A percentile compares a stretch with the other conserved stretches of the same genome.
Evolutionary conservation across 2,329 filamentous ascomycete genomes (phyloP).

Genomic region (Talaromyces sp.): DNA sequence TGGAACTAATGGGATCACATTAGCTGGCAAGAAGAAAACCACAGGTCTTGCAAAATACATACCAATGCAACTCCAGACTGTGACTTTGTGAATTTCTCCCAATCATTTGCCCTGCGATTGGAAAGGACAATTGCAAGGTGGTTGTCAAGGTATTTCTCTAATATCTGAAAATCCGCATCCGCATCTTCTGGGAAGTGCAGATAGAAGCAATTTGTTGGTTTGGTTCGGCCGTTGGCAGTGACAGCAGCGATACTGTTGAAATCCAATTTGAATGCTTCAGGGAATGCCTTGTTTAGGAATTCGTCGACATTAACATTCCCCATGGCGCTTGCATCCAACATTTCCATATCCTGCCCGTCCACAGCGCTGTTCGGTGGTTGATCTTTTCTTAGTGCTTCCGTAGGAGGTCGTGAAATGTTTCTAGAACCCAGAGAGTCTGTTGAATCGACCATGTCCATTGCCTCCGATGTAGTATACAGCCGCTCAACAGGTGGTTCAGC

Average conservation of each 20-base stretch:
- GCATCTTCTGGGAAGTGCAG: slow-evolving; percentile 26
- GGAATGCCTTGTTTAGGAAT: slow-evolving; percentile 9
- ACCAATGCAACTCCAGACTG: slow-evolving; percentile 30
- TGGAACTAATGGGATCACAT: slow-evolving; percentile 25
- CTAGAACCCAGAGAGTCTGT: not conserved
- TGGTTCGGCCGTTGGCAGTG: slow-evolving; percentile 12
- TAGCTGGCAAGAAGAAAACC: not conserved
- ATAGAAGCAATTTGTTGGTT: slow-evolving; percentile 25
- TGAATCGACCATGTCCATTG: not conserved
- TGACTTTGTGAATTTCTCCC: slow-evolving; percentile 28
- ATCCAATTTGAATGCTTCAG: slow-evolving; percentile 14
- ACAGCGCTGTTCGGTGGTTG: not conserved
- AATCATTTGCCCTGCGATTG: slow-evolving; percentile 25
- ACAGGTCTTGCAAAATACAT: slow-evolving; percentile 14
- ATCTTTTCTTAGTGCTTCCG: not conserved
- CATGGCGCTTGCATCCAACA: slow-evolving; percentile 3
- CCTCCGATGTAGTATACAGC: not conserved
- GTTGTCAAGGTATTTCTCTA: slow-evolving; percentile 20
- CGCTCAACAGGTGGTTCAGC: not conserved
- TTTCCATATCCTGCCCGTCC: slow-evolving; percentile 6
- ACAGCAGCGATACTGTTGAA: slow-evolving; percentile 23
- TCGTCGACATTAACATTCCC: slow-evolving; percentile 12
- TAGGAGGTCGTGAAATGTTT: not conserved
- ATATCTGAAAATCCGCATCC: slow-evolving; percentile 19
- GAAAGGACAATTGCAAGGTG: slow-evolving; percentile 24